Conservation (phyloP, 768 basidiomycete genomes). For the Mycena maculata region DNA sequence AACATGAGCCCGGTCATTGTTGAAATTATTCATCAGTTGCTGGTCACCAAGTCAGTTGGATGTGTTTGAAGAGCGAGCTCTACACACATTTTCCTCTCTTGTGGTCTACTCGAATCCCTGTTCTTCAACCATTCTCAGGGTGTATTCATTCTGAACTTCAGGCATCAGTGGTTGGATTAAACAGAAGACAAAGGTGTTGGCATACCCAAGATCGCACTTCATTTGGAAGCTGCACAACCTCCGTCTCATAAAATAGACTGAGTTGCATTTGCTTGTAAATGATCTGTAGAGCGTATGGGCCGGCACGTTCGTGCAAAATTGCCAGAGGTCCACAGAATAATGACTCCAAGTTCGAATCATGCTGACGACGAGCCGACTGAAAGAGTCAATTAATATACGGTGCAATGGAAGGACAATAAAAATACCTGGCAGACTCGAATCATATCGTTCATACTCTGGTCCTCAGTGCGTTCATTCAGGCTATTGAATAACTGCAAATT, state of each 20-base stretch:
- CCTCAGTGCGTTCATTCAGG: not conserved
- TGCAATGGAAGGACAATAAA: no score
- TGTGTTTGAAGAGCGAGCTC: not conserved
- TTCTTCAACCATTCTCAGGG: not conserved
- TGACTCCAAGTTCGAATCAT: constrained; percentile 8
- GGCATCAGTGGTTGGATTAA: not conserved
- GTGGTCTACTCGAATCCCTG: not conserved
- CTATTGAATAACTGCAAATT: not conserved
- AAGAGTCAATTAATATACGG: not conserved
- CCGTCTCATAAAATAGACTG: constrained; percentile 4
- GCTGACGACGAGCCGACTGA: not conserved
- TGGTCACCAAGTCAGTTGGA: not conserved
- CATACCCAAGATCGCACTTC: not conserved
- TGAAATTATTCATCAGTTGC: constrained; percentile 14
- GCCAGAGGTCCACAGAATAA: not conserved
- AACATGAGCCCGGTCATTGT: constrained; percentile 6
- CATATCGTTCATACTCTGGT: not conserved
- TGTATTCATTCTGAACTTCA: not conserved
- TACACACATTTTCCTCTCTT: not conserved
- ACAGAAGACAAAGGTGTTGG: not conserved
- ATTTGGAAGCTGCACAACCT: not conserved
- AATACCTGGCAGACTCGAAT: not conserved
- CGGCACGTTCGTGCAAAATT: constrained; percentile 2
- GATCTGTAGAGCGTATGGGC: constrained; percentile 1
- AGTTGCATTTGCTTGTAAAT: constrained; percentile 3